Evolutionary conservation across 2,329 filamentous ascomycete genomes (phyloP), one percentile per base, ranked within the genome.

Genomic region (Westerdykella sp.): DNA sequence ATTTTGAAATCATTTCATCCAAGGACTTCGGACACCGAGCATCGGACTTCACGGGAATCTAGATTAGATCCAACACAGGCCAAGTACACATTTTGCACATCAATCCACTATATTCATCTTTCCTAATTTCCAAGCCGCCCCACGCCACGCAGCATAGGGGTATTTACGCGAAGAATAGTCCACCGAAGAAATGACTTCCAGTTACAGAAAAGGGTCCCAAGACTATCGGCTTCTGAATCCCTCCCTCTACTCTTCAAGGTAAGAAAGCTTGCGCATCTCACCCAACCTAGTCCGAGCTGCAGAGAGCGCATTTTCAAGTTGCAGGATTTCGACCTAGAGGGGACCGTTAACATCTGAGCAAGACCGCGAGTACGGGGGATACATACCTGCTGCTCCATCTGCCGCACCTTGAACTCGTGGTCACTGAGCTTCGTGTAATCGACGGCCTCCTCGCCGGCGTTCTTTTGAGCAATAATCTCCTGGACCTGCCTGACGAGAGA

Each of bases 381-480:
- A 76, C 78, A 59, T 76, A 95, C 90, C 86, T 98, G 93, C 66
- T 98, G 93, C 73, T 98, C 93, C 93, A 98, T 98, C 73, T 98
- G 90, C 57, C 85, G 80, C 40, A 96, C 89, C 78, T 98, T 98
- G 76, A 98, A 97, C 72, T 98, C 93, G 69, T 96, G 91, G 25
- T 85, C 82, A 49, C 87, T 90, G 37, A 98, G 73, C 72, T 89
- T 87, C 35, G 78, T 76, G 69, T 97, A 98, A 67, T 98, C 93
- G 16, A 94, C 81, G 40, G 79, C 75, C 42, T 95, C 89, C 30
- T 91, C 87, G 35, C 88, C 87, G 49, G 79, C 77, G 64, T 87
- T 83, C 60, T 87, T 83, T 69, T 94, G 85, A 64, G 86, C 84
- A 68, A 98, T 97, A 72, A 98, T 91, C 56, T 77, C 80, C 73